phyloP scores from a whole-genome alignment of 2,329 filamentous ascomycete species.

The Purpureocillium takamizusanense region DNA sequence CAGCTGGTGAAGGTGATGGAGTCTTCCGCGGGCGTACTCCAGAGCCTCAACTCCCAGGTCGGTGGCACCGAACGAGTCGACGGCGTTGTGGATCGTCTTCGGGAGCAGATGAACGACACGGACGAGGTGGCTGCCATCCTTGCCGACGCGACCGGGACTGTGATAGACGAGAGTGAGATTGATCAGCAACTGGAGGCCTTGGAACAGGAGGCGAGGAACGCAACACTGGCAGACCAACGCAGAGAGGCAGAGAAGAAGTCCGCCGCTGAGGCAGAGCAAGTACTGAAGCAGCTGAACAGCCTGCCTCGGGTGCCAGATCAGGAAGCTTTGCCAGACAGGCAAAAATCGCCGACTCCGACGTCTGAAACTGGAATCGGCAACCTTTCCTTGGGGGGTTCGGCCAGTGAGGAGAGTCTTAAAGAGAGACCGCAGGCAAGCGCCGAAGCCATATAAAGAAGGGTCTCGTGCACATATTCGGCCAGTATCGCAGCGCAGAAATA shows the following conservation, averaged over 20 bases:
- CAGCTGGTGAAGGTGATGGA: slow-evolving; percentile 79
- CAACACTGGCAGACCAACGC: slow-evolving; percentile 41
- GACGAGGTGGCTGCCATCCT: slow-evolving; percentile 78
- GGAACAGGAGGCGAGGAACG: slow-evolving; percentile 49
- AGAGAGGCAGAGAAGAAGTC: slow-evolving; percentile 31
- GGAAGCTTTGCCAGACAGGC: slow-evolving; percentile 23
- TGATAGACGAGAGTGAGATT: slow-evolving; percentile 72
- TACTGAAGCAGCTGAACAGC: slow-evolving; percentile 44
- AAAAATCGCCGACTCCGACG: slow-evolving; percentile 20
- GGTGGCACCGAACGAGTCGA: slow-evolving; percentile 72
- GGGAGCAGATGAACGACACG: slow-evolving; percentile 70
- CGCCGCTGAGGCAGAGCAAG: slow-evolving; percentile 38
- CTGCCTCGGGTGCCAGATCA: slow-evolving; percentile 28
- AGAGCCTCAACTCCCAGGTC: slow-evolving; percentile 63
- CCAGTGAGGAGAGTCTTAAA: neutral
- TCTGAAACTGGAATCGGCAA: slow-evolving; percentile 28
- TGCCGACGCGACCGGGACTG: slow-evolving; percentile 45
- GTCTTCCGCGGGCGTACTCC: slow-evolving; percentile 63
- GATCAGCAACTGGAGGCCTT: slow-evolving; percentile 80
- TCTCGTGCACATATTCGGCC: too few relatives aligned
- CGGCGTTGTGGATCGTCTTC: slow-evolving; percentile 62
- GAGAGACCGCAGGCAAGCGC: neutral
- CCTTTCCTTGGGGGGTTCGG: slow-evolving; percentile 13
- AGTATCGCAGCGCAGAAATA: too few relatives aligned
- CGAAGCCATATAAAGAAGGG: too few relatives aligned